Evolutionary conservation across 257 asterid species (phyloP).

Genomic region (Przewalskia tangutica): DNA sequence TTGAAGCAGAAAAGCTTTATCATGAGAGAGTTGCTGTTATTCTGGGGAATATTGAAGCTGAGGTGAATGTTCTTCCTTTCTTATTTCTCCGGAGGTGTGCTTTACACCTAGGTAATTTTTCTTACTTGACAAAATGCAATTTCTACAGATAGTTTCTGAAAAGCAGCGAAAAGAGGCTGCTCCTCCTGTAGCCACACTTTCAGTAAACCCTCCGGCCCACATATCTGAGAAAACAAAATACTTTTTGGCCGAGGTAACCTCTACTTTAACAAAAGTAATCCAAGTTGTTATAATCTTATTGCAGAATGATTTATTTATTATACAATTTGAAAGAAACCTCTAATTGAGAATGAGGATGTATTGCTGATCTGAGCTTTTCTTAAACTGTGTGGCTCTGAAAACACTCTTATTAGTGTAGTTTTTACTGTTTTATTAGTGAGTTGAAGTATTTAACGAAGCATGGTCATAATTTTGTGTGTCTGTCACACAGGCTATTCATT

Average conservation of each 20-base stretch:
- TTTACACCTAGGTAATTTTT: background rate
- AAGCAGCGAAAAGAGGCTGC: constrained; percentile 96
- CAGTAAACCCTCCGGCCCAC: constrained; percentile 40
- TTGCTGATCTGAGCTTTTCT: background rate
- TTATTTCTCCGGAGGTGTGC: constrained; percentile 7
- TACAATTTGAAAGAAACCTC: background rate
- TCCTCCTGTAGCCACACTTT: constrained; percentile 89
- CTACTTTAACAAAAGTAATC: background rate
- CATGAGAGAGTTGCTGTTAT: constrained; percentile 91
- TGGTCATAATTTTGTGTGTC: background rate
- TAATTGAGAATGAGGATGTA: background rate
- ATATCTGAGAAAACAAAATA: constrained; percentile 68
- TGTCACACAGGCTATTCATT: constrained; percentile 52
- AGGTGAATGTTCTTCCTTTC: constrained; percentile 38
- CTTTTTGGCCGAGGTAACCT: constrained; percentile 84
- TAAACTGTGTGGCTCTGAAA: background rate
- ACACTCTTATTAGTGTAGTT: background rate
- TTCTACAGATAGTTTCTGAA: constrained; percentile 75
- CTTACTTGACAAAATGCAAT: constrained; percentile 15
- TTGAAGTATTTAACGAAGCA: background rate
- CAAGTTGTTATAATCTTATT: background rate
- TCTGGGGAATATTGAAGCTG: constrained; percentile 83
- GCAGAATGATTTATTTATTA: background rate
- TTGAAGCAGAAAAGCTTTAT: constrained; percentile 85
- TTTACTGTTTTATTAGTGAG: background rate